Percentiles rank a stretch among this genome's conserved stretches.
phyloP scores from a whole-genome alignment of 2,329 filamentous ascomycete species.

The Aureobasidium sp. region DNA sequence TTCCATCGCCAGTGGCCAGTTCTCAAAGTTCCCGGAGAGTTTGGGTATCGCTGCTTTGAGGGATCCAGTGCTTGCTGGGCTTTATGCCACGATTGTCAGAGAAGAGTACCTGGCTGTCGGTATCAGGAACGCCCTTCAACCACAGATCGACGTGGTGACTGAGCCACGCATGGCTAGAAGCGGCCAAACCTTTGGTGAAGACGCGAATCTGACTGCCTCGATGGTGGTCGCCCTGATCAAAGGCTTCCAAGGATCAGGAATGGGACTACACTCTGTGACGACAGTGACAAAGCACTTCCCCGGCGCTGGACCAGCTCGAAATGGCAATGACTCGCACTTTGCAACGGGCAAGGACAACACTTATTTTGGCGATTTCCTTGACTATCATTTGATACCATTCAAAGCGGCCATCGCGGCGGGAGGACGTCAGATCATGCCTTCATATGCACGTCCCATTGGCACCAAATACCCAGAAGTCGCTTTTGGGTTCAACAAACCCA shows the following conservation, averaged over 20 bases:
- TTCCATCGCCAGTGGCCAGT: constrained; percentile 64
- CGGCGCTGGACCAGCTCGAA: background rate
- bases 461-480: constrained; percentile 7
- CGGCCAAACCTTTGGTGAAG: constrained; percentile 67
- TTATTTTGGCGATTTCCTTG: background rate
- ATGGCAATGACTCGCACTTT: constrained; percentile 7
- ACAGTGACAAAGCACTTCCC: constrained; percentile 10
- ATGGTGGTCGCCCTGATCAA: constrained; percentile 36
- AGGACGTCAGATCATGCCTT: constrained; percentile 11
- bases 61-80: constrained; percentile 58
- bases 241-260: background rate
- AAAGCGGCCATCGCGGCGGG: background rate
- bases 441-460: background rate
- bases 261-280: background rate
- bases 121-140: constrained; percentile 68
- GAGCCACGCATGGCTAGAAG: constrained; percentile 66
- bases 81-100: constrained; percentile 60
- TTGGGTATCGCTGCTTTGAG: constrained; percentile 64
- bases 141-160: constrained; percentile 62
- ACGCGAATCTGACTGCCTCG: constrained; percentile 61
- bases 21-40: constrained; percentile 64
- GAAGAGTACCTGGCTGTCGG: constrained; percentile 60
- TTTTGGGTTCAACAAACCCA: constrained; percentile 6
- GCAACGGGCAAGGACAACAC: constrained; percentile 10
- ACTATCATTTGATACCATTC: constrained; percentile 4